These are phyloP conservation scores for Jatropha podagrica DNA, from an alignment of 441 rosid genomes.

Conservation along the genomic window DNA sequence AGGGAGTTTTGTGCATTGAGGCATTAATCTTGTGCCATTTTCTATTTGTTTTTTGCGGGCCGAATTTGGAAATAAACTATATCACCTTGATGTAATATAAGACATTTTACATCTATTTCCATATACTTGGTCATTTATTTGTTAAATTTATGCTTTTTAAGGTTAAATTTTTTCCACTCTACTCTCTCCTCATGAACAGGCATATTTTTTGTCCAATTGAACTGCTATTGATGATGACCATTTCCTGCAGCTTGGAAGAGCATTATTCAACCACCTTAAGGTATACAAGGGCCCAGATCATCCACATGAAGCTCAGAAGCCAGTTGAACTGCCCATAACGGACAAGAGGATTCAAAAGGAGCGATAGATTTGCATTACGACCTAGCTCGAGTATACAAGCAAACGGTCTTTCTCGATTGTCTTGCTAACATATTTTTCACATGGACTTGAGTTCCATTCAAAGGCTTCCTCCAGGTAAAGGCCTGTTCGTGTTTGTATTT, in stretches of 20 bases:
- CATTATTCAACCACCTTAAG: constrained; percentile 88
- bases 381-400: constrained; percentile 17
- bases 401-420: neutral
- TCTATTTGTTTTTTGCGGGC: too few relatives aligned
- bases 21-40: neutral
- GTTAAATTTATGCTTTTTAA: neutral
- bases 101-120: too few relatives aligned
- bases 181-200: neutral
- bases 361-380: constrained; percentile 30
- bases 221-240: neutral
- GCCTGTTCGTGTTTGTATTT: constrained; percentile 20
- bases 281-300: constrained; percentile 92
- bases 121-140: too few relatives aligned
- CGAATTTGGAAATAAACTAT: too few relatives aligned
- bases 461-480: neutral
- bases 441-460: neutral
- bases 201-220: neutral
- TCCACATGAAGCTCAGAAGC: constrained; percentile 93
- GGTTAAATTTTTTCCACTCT: neutral
- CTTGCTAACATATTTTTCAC: neutral
- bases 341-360: constrained; percentile 80
- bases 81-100: too few relatives aligned
- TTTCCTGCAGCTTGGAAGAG: constrained; percentile 84
- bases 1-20: neutral
- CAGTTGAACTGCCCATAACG: constrained; percentile 73